Evolutionary conservation across 345 rosid genomes (phyloP), one percentile per base, ranked within the genome.

Genomic region (Brassica incana): DNA sequence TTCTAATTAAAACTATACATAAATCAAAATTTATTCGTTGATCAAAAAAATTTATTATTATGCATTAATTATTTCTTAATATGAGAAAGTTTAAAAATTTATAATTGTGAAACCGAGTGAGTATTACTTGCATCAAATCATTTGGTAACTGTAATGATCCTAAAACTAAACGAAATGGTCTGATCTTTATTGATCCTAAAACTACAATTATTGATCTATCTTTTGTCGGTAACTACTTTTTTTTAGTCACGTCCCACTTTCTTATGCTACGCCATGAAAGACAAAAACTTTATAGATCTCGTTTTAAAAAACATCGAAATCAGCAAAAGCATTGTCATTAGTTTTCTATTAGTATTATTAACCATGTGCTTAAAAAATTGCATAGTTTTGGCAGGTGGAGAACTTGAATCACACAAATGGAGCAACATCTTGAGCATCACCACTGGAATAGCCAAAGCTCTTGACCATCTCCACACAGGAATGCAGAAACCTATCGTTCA

Each of bases 381-480:
- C 50, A 72, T 56, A 72, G 61, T 63, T 60, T 70, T 30, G 64
- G 77, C 88, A 91, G 97, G 87, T 83, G 90, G 88, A 58, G 86
- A 74, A 52, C 81, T 72, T 7, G 97, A 89, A 65, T 83, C 85
- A 85, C 67, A 65, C 62, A 87, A 84, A 77, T 91, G 97, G 97
- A 69, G 72, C 36, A 73, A 85, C 73, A 82, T 95, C 58, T 76
- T 82, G 48, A 83, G 80, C 58, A 91, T 92, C 66, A 86, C 91
- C 2, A 65, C 78, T 30, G 95, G 90, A 65, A 85, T 95, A 83
- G 88, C 92, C 48, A 88, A 68, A 82, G 99, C 90, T 32, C 75
- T 95, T 78, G 89, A 90, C 73, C 85, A 92, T 85, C 97, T 95
- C 29, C 97, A 92, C 52, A 85, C 90, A 33, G 94, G 91, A 75